These are phyloP conservation scores for Candida ovalis DNA, from an alignment of 805 yeast genomes.

Conservation along the genomic window DNA sequence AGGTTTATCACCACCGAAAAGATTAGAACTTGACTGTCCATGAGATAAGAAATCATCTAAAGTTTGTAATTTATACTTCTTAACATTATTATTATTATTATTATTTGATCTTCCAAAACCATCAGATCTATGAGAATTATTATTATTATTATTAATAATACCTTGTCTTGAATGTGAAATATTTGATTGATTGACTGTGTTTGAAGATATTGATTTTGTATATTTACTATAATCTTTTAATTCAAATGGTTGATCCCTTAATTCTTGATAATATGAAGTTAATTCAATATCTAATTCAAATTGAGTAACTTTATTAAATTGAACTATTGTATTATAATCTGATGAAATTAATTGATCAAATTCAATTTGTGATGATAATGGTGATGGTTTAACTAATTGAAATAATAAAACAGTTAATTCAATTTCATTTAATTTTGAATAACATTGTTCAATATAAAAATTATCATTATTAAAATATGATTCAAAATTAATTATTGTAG, in stretches of 20 bases:
- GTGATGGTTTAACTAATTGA: conserved; percentile 26
- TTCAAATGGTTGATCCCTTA: conserved; percentile 32
- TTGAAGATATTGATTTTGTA: conserved; percentile 22
- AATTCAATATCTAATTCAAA: conserved; percentile 19
- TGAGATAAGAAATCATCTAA: conserved; percentile 73
- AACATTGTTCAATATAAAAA: conserved; percentile 12
- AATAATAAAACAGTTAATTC: conserved; percentile 29
- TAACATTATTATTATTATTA: conserved; percentile 13
- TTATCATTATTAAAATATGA: conserved; percentile 13
- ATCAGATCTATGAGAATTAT: not conserved
- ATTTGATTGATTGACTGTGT: not conserved
- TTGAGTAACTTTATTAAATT: conserved; percentile 7
- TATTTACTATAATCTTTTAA: conserved; percentile 37
- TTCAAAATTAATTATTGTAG: conserved; percentile 16
- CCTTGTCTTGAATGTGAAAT: not conserved
- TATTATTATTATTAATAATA: not conserved
- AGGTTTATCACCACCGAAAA: conserved; percentile 28
- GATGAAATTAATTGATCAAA: not conserved
- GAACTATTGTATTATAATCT: conserved; percentile 11
- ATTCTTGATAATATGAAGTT: conserved; percentile 24
- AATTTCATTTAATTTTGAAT: conserved; percentile 22
- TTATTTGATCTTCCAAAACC: not conserved
- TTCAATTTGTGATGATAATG: conserved; percentile 6
- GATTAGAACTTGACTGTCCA: conserved; percentile 37
- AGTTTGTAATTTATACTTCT: conserved; percentile 62